These are phyloP conservation scores for Bonia amplexicaulis DNA, from an alignment of 176 grass and related monocot genomes.

Conservation along the genomic window DNA sequence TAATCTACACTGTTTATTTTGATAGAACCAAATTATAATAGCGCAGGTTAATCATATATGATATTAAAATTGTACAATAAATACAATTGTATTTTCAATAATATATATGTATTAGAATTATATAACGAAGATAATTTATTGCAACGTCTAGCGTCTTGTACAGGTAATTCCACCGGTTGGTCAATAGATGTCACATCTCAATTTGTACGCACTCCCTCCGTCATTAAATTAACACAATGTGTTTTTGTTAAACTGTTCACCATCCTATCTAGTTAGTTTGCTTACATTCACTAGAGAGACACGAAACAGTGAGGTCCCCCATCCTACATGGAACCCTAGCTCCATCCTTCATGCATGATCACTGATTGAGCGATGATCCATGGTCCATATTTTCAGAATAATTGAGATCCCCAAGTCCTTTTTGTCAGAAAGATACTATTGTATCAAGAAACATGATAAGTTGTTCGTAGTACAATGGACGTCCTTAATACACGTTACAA, in stretches of 20 bases:
- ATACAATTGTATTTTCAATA: no score
- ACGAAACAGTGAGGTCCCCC: neutral
- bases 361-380: conserved; percentile 2
- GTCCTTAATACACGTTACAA: conserved; percentile 1
- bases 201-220: neutral
- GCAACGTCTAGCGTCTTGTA: no score
- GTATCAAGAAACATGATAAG: conserved; percentile 17
- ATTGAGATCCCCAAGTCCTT: conserved; percentile 13
- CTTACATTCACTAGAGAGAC: neutral
- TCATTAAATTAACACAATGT: neutral
- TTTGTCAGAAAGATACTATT: conserved; percentile 22
- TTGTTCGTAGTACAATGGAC: neutral
- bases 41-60: no score
- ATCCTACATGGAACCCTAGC: neutral
- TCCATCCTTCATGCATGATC: neutral
- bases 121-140: no score
- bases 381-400: conserved; percentile 13
- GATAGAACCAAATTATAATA: no score
- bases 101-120: no score
- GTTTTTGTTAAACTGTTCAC: no score
- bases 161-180: no score
- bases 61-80: no score
- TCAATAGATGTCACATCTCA: neutral
- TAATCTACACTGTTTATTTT: no score
- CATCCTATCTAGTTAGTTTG: neutral